Base-by-base conservation (phyloP, 495 filamentous ascomycete species). In the Aspergillus kassunensis region DNA sequence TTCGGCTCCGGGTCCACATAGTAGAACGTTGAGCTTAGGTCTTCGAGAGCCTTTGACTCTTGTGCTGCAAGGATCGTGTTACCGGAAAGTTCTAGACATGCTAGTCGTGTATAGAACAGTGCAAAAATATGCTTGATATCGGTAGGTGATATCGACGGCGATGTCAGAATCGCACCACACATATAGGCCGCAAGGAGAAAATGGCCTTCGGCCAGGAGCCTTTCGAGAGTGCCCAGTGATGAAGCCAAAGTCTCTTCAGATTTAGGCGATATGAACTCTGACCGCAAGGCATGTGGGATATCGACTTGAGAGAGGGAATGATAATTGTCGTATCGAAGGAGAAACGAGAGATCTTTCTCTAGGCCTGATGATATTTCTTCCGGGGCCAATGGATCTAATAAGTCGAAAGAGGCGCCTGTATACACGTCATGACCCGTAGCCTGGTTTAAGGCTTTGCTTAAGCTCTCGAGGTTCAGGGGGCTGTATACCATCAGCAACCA, bases 11-110 rank as follows among this genome's bases (percentile, higher is more conserved):
- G 42, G 11, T 71, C 70, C 12, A 74, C 81, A 63, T 87, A 89
- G 68, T 90, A 91, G 52, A 79, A 79, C 34, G 78, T 65, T 8
- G 80, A 81, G 56, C 82, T 86, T 25, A 96, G 70, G 63, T 97
- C 93, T 55, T 89, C 86, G 10, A 97, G 76, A 1, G 81, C 80
- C 60, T 90, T 91, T 7, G 86, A 86, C 67, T 98, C 93, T 59
- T 92, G 86, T 0, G 88, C 87, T 3, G 93, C 93, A 23, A 95
- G 73, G 9, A 81, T 62, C 20, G 80, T 80, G 61, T 88, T 80
- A 44, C 83, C 80, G 12, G 83, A 76, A 1, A 97, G 79, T 19
- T 86, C 86, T 6, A 98, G 77, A 53, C 85, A 90, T n/a, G 88
- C 80, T 2, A 97, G 78, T 3, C 93, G 87, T 8, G 82, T 85